Evolutionary conservation across 1,139 yeast genomes (phyloP).

Genomic region (Kluyveromyces sp.): DNA sequence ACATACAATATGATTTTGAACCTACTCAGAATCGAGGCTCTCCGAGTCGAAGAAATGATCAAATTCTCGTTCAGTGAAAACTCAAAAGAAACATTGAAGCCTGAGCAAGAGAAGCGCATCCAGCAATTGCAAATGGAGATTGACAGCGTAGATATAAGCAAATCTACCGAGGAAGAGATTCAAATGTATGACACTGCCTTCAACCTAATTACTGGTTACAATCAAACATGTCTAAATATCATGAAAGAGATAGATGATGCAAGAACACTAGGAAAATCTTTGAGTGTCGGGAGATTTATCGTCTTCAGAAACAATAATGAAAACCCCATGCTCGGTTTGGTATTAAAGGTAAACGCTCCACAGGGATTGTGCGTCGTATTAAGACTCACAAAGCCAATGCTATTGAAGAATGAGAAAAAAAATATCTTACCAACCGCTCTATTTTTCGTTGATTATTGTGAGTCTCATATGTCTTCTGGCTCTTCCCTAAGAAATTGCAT

Average conservation of each 20-base stretch:
- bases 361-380: constrained; percentile 31
- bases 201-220: constrained; percentile 41
- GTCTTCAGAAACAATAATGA: constrained; percentile 46
- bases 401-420: constrained; percentile 25
- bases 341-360: constrained; percentile 39
- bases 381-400: constrained; percentile 26
- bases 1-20: constrained; percentile 95
- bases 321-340: constrained; percentile 46
- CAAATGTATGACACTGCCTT: constrained; percentile 41
- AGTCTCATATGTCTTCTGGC: background rate
- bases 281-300: constrained; percentile 54
- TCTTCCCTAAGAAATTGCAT: constrained; percentile 5
- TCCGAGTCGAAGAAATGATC: constrained; percentile 94
- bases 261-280: constrained; percentile 41
- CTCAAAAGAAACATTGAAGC: constrained; percentile 73
- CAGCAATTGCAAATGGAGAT: constrained; percentile 46
- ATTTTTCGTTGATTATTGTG: constrained; percentile 1
- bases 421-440: constrained; percentile 45
- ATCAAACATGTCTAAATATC: constrained; percentile 39
- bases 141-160: constrained; percentile 35
- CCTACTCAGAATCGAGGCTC: constrained; percentile 83
- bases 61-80: constrained; percentile 93
- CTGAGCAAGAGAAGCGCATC: constrained; percentile 73
- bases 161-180: constrained; percentile 36
- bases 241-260: constrained; percentile 43